phyloP scores from a whole-genome alignment of 768 basidiomycete species.

The Auriscalpium vulgare region DNA sequence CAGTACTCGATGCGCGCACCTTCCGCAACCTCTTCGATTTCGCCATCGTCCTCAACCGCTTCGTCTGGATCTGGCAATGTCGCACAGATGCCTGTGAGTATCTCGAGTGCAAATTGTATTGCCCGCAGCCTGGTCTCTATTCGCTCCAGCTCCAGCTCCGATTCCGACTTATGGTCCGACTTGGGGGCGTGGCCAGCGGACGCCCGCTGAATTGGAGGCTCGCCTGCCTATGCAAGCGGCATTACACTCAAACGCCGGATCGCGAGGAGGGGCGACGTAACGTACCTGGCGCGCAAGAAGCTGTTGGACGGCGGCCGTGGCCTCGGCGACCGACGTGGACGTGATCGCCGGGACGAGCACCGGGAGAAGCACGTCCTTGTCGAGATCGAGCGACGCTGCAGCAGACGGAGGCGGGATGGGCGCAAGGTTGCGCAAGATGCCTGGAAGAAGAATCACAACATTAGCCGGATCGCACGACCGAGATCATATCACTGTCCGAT shows the following conservation, averaged over 20 bases:
- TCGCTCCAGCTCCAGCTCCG: conserved; percentile 63
- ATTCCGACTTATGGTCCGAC: conserved; percentile 65
- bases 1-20: conserved; percentile 32
- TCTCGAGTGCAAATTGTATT: conserved; percentile 77
- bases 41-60: conserved; percentile 25
- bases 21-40: conserved; percentile 28
- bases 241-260: neutral
- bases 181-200: conserved; percentile 33
- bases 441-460: conserved; percentile 26
- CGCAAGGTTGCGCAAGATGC: conserved; percentile 68
- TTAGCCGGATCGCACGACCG: neutral
- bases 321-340: conserved; percentile 46
- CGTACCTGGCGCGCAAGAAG: conserved; percentile 46
- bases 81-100: conserved; percentile 83
- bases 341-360: conserved; percentile 59
- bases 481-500: neutral
- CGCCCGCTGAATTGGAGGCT: conserved; percentile 50
- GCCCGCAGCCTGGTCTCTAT: conserved; percentile 68
- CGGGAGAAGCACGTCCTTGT: conserved; percentile 65
- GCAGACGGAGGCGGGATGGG: conserved; percentile 66
- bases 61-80: conserved; percentile 71
- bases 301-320: conserved; percentile 39
- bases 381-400: conserved; percentile 56
- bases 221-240: conserved; percentile 38
- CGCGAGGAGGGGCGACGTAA: neutral